phyloP scores from a whole-genome alignment of 805 yeast species.

The Brettanomyces naardenensis region DNA sequence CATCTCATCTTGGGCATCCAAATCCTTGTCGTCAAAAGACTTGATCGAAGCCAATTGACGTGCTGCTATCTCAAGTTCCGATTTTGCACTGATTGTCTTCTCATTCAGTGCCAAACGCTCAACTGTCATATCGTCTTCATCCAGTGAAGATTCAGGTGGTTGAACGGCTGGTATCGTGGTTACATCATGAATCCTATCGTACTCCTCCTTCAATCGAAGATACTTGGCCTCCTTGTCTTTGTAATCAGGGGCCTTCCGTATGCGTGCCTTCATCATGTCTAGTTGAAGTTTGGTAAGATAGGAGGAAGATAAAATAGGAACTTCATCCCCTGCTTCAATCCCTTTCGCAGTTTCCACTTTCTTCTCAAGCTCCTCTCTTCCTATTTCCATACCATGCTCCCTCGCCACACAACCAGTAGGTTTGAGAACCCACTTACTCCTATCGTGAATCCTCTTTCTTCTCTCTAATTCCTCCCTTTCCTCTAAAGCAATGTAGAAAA shows the following conservation, averaged over 20 bases:
- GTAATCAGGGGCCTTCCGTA: constrained; percentile 10
- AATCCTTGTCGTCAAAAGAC: constrained; percentile 26
- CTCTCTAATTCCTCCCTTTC: constrained; percentile 24
- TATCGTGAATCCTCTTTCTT: constrained; percentile 10
- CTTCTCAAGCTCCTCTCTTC: constrained; percentile 3
- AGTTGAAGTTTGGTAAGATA: constrained; percentile 26
- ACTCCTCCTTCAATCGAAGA: neutral
- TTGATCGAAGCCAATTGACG: constrained; percentile 30
- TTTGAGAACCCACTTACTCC: constrained; percentile 15
- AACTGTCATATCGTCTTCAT: constrained; percentile 28
- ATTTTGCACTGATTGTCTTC: constrained; percentile 11
- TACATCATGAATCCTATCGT: neutral
- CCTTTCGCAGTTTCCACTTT: neutral
- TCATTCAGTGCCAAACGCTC: constrained; percentile 30
- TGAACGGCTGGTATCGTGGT: constrained; percentile 3
- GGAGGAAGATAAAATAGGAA: constrained; percentile 4
- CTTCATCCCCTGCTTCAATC: neutral
- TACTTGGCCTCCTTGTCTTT: neutral
- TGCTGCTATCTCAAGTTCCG: constrained; percentile 15
- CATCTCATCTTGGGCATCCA: constrained; percentile 36
- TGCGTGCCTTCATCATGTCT: constrained; percentile 26
- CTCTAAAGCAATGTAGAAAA: constrained; percentile 26
- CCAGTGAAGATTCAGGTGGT: neutral
- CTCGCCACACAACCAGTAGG: constrained; percentile 19
- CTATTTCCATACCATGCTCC: constrained; percentile 11